Evolutionary conservation across 139 green algal genomes (phyloP).

Genomic region (Nannochloris sp.): DNA sequence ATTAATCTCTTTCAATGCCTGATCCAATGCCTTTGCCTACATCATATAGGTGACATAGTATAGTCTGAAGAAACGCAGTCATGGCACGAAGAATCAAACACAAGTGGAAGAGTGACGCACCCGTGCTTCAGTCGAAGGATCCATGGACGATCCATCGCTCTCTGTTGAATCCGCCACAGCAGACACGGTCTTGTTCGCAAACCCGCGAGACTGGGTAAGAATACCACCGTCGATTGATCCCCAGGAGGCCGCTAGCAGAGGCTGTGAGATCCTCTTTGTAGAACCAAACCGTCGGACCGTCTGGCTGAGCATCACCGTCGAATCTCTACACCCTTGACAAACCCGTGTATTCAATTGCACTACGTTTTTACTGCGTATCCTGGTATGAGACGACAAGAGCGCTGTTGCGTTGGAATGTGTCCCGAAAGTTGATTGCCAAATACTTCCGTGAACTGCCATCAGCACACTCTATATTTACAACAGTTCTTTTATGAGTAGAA

Average conservation of each 20-base stretch:
- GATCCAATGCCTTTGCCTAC: slow-evolving; percentile 31
- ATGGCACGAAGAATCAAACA: neutral
- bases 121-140: slow-evolving; percentile 1
- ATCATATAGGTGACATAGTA: neutral
- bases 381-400: neutral
- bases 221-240: too few relatives aligned
- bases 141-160: slow-evolving; percentile 1
- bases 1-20: slow-evolving; percentile 43
- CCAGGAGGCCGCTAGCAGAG: too few relatives aligned
- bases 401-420: neutral
- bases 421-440: neutral
- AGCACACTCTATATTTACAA: too few relatives aligned
- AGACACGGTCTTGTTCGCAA: neutral
- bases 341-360: too few relatives aligned
- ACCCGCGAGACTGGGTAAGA: neutral
- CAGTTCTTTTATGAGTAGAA: too few relatives aligned
- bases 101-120: neutral
- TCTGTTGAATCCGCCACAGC: neutral
- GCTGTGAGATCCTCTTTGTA: too few relatives aligned
- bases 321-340: too few relatives aligned
- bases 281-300: too few relatives aligned
- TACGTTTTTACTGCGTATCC: neutral
- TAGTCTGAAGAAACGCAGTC: too few relatives aligned
- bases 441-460: slow-evolving; percentile 21
- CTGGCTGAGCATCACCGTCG: too few relatives aligned